These are phyloP conservation scores for Phytophthora pistaciae DNA, from an alignment of 352 stramenopile genomes.

Conservation along the genomic window DNA sequence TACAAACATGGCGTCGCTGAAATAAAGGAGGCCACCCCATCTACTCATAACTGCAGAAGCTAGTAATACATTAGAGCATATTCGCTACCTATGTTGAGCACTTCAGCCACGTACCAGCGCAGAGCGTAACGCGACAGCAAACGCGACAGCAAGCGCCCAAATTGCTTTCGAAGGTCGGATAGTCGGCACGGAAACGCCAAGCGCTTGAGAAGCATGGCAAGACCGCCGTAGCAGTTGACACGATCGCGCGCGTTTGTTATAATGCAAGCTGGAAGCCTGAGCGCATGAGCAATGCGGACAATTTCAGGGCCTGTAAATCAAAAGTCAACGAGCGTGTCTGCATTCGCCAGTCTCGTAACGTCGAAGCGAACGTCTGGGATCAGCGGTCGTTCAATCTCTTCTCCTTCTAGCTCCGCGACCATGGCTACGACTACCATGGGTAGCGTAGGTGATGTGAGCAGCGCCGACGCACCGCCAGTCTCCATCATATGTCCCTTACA, in stretches of 20 bases:
- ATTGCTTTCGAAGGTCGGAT: not conserved
- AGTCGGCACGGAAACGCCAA: slow-evolving; percentile 4
- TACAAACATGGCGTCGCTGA: slow-evolving; percentile 4
- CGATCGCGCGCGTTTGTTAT: not conserved
- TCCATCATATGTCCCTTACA: no score
- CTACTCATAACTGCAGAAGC: no score
- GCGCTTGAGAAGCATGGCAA: not conserved
- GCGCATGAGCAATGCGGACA: not conserved
- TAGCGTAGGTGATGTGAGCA: not conserved
- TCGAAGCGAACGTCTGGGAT: slow-evolving; percentile 4
- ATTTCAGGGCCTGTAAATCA: not conserved
- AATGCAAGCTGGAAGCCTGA: not conserved
- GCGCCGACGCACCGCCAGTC: not conserved
- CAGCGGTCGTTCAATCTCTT: slow-evolving; percentile 2
- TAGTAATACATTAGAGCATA: no score
- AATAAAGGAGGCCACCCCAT: not conserved
- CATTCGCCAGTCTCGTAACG: not conserved
- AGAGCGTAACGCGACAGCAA: slow-evolving; percentile 1
- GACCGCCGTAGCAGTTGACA: slow-evolving; percentile 1
- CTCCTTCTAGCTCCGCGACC: slow-evolving; percentile 1
- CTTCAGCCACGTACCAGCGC: not conserved
- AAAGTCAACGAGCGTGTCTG: not conserved
- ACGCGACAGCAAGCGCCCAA: no score
- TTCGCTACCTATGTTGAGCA: no score
- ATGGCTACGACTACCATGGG: not conserved